These are phyloP conservation scores for Debaryomycetaceae sp. DNA, from an alignment of 1,139 yeast genomes.

Conservation along the genomic window DNA sequence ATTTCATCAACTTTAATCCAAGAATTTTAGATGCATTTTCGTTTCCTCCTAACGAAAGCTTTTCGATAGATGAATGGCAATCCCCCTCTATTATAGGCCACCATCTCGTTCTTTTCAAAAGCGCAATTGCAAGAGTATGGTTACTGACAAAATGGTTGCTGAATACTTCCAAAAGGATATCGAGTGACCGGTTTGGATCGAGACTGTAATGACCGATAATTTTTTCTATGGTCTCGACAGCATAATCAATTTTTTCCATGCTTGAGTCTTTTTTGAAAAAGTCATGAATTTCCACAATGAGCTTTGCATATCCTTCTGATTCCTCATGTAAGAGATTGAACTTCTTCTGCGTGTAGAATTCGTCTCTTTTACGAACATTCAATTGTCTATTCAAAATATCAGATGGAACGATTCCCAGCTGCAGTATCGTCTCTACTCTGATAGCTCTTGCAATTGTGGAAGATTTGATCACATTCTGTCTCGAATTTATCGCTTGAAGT, in stretches of 20 bases:
- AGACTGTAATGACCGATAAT: conserved; percentile 75
- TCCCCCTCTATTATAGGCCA: conserved; percentile 54
- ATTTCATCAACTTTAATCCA: conserved; percentile 50
- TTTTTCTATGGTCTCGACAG: conserved; percentile 50
- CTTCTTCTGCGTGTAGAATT: conserved; percentile 66
- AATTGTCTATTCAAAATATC: conserved; percentile 36
- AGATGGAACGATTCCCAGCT: conserved; percentile 37
- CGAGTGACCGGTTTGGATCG: conserved; percentile 73
- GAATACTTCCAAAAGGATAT: conserved; percentile 54
- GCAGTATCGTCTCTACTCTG: conserved; percentile 32
- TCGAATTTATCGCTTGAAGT: conserved; percentile 20
- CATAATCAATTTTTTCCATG: conserved; percentile 39
- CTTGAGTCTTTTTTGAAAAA: conserved; percentile 43
- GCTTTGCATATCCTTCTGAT: conserved; percentile 74
- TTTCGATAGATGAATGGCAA: conserved; percentile 21
- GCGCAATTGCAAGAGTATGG: conserved; percentile 42
- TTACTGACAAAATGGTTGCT: conserved; percentile 43
- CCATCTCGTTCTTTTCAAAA: conserved; percentile 56
- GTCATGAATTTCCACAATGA: conserved; percentile 50
- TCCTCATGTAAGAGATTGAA: conserved; percentile 77
- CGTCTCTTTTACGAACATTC: conserved; percentile 46
- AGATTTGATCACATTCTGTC: conserved; percentile 32
- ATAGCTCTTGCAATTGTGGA: conserved; percentile 36
- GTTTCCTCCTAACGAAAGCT: conserved; percentile 52
- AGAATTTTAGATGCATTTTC: conserved; percentile 57